A percentile compares a stretch with the other conserved stretches of the same genome.
These are phyloP conservation scores for Beta corolliflora DNA, from an alignment of 179 eudicot species.

Conservation along the genomic window DNA sequence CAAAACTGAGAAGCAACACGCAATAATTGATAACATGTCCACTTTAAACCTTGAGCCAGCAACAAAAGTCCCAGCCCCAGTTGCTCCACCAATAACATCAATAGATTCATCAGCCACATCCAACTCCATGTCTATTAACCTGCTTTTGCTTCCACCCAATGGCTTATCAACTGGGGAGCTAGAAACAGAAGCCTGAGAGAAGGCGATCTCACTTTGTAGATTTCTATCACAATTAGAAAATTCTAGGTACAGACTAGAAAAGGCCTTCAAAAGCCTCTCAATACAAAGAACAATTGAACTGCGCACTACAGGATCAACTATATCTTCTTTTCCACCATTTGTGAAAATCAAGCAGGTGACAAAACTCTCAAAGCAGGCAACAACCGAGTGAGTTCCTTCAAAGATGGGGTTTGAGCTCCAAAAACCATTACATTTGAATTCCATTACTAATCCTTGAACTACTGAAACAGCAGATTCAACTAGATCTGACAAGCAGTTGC, in stretches of 20 bases:
- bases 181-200: slow-evolving; percentile 38
- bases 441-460: slow-evolving; percentile 49
- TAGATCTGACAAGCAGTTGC: slow-evolving; percentile 55
- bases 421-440: slow-evolving; percentile 40
- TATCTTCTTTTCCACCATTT: slow-evolving; percentile 37
- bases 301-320: slow-evolving; percentile 35
- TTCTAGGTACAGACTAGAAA: slow-evolving; percentile 58
- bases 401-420: slow-evolving; percentile 45
- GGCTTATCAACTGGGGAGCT: slow-evolving; percentile 36
- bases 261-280: slow-evolving; percentile 64
- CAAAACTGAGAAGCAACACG: slow-evolving; percentile 63
- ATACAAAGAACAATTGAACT: slow-evolving; percentile 46
- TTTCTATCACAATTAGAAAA: slow-evolving; percentile 37
- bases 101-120: slow-evolving; percentile 66
- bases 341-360: slow-evolving; percentile 59
- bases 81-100: slow-evolving; percentile 45
- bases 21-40: slow-evolving; percentile 58
- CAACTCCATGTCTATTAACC: slow-evolving; percentile 75
- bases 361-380: slow-evolving; percentile 60
- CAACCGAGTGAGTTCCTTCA: slow-evolving; percentile 46
- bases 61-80: slow-evolving; percentile 38
- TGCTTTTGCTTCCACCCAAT: slow-evolving; percentile 37
- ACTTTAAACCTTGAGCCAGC: slow-evolving; percentile 54
- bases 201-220: slow-evolving; percentile 38
- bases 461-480: slow-evolving; percentile 58